Percentiles rank a stretch among this genome's conserved stretches.
Evolutionary conservation across 2,329 filamentous ascomycete species (phyloP).

Genomic region (Colletotrichum falcatum): DNA sequence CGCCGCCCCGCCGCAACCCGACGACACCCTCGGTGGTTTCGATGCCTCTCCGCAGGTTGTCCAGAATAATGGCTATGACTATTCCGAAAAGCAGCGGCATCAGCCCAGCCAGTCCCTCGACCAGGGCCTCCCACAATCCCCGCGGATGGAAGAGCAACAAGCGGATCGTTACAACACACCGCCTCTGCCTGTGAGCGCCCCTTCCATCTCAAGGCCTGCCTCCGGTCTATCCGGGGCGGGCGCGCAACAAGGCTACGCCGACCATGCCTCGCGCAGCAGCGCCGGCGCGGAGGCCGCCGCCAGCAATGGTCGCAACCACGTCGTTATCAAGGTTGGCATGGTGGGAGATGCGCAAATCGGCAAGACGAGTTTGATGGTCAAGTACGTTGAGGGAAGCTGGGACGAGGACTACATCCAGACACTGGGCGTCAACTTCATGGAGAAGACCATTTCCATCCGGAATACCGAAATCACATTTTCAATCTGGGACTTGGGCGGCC

Average conservation of each 20-base stretch:
- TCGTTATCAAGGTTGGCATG: slow-evolving; percentile 99
- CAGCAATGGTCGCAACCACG: slow-evolving; percentile 71
- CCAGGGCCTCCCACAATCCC: slow-evolving; percentile 56
- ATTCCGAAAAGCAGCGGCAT: slow-evolving; percentile 48
- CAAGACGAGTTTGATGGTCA: slow-evolving; percentile 99
- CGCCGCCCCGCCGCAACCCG: slow-evolving; percentile 53
- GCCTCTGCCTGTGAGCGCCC: slow-evolving; percentile 53
- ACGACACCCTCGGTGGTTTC: slow-evolving; percentile 63
- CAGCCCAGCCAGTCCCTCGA: slow-evolving; percentile 64
- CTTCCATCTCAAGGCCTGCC: slow-evolving; percentile 65
- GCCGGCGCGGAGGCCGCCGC: slow-evolving; percentile 49
- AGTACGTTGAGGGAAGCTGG: slow-evolving; percentile 99
- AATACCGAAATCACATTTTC: slow-evolving; percentile 99
- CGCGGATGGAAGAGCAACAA: slow-evolving; percentile 58
- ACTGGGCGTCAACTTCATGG: slow-evolving; percentile 99
- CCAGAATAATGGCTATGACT: slow-evolving; percentile 51
- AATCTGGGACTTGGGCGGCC: slow-evolving; percentile 98
- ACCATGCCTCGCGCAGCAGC: slow-evolving; percentile 58
- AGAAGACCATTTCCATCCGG: slow-evolving; percentile 99
- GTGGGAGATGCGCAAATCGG: slow-evolving; percentile 99
- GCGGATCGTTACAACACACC: slow-evolving; percentile 60
- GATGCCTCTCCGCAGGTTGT: slow-evolving; percentile 59
- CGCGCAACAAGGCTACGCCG: slow-evolving; percentile 55
- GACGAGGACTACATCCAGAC: slow-evolving; percentile 99
- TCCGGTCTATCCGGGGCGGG: slow-evolving; percentile 63